Percentiles rank a stretch among this genome's conserved stretches.
These are phyloP conservation scores for Metrosideros polymorpha DNA, from an alignment of 441 rosid genomes.

Conservation along the genomic window DNA sequence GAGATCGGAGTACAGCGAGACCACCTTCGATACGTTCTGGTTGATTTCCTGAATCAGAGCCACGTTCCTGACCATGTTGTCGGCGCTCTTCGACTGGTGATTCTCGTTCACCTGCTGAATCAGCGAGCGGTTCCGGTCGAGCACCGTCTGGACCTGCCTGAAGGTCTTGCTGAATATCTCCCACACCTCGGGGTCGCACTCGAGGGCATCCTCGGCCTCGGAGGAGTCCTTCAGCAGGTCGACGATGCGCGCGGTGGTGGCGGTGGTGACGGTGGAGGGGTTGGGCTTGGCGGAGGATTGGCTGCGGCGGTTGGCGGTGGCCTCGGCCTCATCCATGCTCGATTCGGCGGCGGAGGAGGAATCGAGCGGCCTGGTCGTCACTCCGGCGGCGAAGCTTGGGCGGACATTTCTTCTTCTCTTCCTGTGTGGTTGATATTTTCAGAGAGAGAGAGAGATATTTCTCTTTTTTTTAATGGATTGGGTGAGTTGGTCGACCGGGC, in stretches of 20 bases:
- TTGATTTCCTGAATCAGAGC: conserved; percentile 80
- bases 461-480: background rate
- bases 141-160: conserved; percentile 60
- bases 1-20: conserved; percentile 67
- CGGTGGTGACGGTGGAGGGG: background rate
- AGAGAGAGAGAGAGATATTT: background rate
- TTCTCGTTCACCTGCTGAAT: conserved; percentile 88
- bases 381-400: background rate
- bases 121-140: conserved; percentile 72
- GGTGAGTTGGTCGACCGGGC: background rate
- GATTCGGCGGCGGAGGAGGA: conserved; percentile 10
- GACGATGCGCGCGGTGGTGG: background rate
- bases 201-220: conserved; percentile 23
- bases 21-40: conserved; percentile 76
- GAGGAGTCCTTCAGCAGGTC: background rate
- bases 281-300: background rate
- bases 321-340: conserved; percentile 19
- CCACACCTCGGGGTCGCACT: conserved; percentile 58
- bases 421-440: background rate
- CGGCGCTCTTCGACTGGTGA: conserved; percentile 66
- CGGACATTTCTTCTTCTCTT: background rate
- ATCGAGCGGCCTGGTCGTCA: background rate
- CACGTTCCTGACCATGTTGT: conserved; percentile 87
- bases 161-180: conserved; percentile 36
- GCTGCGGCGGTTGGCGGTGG: background rate